phyloP scores from a whole-genome alignment of 1,284 basidiomycete species.

The Boletus chippewaensis region DNA sequence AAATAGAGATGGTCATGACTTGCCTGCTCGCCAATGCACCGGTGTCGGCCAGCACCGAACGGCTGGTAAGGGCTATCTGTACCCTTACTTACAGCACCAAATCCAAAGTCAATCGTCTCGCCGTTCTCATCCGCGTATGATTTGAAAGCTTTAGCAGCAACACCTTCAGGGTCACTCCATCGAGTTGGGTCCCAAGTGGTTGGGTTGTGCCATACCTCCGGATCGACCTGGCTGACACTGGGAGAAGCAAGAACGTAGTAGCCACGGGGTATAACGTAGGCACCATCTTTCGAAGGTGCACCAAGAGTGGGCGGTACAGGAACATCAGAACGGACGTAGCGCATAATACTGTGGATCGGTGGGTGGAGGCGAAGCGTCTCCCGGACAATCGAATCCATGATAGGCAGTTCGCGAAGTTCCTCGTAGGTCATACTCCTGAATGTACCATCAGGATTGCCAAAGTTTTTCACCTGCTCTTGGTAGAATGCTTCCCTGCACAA shows the following conservation, averaged over 20 bases:
- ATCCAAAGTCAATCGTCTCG: constrained; percentile 94
- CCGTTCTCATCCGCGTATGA: constrained; percentile 68
- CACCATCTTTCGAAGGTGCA: constrained; percentile 64
- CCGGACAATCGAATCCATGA: constrained; percentile 86
- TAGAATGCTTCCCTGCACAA: constrained; percentile 65
- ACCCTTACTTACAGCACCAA: constrained; percentile 88
- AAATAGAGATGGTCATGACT: constrained; percentile 16
- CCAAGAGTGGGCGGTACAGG: constrained; percentile 77
- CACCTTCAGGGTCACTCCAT: constrained; percentile 78
- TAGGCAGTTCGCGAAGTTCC: constrained; percentile 74
- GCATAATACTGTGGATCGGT: constrained; percentile 89
- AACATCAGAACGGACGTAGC: constrained; percentile 82
- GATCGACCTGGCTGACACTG: constrained; percentile 85
- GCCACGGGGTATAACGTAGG: constrained; percentile 87
- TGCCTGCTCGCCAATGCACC: constrained; percentile 92
- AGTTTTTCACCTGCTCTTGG: constrained; percentile 83
- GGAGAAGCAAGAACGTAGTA: constrained; percentile 90
- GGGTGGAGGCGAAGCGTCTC: constrained; percentile 92
- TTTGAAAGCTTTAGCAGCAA: constrained; percentile 71
- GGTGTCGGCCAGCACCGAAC: constrained; percentile 92
- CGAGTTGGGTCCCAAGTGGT: constrained; percentile 73
- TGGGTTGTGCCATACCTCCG: constrained; percentile 74
- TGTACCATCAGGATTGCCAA: constrained; percentile 74
- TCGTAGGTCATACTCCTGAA: constrained; percentile 84
- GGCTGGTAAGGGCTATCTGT: constrained; percentile 91